Evolutionary conservation across 176 grass and related monocot species (phyloP).

Genomic region (Tillandsia fasciculata): DNA sequence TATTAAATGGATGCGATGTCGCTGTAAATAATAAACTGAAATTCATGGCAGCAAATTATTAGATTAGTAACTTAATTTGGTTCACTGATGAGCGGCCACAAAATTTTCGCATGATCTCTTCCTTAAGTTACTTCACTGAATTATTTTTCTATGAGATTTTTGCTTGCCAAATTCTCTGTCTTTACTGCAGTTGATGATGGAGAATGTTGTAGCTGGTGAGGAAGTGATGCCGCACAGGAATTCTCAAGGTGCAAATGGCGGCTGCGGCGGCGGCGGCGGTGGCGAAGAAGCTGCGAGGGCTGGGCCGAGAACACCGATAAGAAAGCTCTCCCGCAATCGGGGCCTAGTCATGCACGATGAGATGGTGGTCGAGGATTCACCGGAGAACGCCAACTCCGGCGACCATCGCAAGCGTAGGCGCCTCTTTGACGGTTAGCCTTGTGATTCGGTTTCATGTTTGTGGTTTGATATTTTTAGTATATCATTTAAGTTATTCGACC

Average conservation of each 20-base stretch:
- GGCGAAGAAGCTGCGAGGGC: not conserved
- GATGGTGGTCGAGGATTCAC: constrained; percentile 40
- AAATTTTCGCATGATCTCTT: not conserved
- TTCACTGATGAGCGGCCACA: no score
- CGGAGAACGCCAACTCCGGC: constrained; percentile 24
- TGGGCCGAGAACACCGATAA: constrained; percentile 48
- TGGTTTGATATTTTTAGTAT: not conserved
- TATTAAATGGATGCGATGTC: no score
- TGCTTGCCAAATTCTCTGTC: not conserved
- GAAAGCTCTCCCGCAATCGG: constrained; percentile 55
- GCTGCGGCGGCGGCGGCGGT: not conserved
- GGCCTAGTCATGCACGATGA: constrained; percentile 61
- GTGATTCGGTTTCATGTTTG: not conserved
- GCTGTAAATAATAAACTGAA: no score
- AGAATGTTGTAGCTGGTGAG: constrained; percentile 28
- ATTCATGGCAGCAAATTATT: no score
- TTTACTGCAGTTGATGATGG: constrained; percentile 55
- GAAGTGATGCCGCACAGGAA: constrained; percentile 66
- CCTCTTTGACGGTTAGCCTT: constrained; percentile 34
- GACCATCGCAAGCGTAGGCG: constrained; percentile 31
- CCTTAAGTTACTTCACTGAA: not conserved
- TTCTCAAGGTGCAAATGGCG: not conserved
- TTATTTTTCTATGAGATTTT: not conserved
- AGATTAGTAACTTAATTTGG: no score
- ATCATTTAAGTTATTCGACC: no score